Evolutionary conservation across 2,329 filamentous ascomycete genomes (phyloP).

Genomic region (Colletotrichum liriopes): DNA sequence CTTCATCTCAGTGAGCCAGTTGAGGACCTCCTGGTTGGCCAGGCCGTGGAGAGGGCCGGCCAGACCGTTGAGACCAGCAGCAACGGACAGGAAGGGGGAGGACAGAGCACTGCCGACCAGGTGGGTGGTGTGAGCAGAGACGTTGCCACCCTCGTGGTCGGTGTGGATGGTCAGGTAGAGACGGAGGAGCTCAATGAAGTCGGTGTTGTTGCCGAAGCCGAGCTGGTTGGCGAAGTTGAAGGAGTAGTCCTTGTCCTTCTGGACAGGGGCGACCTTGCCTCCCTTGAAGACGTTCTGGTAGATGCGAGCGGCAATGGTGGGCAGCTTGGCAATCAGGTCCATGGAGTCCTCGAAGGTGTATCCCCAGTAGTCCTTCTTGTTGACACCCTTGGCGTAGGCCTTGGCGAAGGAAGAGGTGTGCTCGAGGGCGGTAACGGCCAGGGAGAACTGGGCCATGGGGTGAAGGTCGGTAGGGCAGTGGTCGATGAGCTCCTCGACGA

Average conservation of each 20-base stretch:
- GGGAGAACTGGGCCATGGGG: constrained; percentile 99
- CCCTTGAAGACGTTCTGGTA: constrained; percentile 99
- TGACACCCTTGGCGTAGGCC: constrained; percentile 98
- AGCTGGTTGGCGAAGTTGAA: constrained; percentile 99
- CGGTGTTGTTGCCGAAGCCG: constrained; percentile 92
- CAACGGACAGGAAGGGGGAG: constrained; percentile 96
- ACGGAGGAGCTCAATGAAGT: constrained; percentile 98
- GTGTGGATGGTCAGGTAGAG: constrained; percentile 99
- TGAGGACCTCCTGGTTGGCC: constrained; percentile 99
- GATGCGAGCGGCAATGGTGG: constrained; percentile 97
- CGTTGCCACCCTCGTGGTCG: constrained; percentile 99
- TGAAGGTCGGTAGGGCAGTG: constrained; percentile 98
- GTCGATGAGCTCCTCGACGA: constrained; percentile 99
- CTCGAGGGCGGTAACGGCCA: constrained; percentile 98
- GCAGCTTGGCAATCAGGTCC: constrained; percentile 99
- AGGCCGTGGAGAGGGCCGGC: constrained; percentile 98
- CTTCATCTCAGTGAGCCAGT: constrained; percentile 99
- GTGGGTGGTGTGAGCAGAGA: constrained; percentile 98
- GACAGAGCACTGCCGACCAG: constrained; percentile 96
- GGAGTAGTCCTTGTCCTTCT: constrained; percentile 99
- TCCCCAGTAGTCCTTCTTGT: constrained; percentile 99
- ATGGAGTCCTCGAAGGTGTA: constrained; percentile 99
- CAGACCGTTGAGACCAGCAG: constrained; percentile 97
- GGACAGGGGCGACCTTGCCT: constrained; percentile 94
- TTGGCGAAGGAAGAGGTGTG: constrained; percentile 98